Conservation (phyloP, 75 land plant species). For the Picea glauca region DNA sequence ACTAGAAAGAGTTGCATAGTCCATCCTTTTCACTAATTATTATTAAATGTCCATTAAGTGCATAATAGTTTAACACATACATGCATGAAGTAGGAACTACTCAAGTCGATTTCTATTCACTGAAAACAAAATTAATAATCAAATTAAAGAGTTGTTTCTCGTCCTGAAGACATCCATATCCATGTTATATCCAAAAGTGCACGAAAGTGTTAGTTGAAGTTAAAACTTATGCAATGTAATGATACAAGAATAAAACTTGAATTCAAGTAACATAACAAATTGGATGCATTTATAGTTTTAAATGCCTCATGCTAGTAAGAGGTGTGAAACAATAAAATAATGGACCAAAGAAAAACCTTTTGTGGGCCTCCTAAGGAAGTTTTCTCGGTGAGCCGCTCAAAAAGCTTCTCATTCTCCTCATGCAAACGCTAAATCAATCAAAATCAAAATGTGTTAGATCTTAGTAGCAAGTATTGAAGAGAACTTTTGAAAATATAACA, state of each 20-base stretch:
- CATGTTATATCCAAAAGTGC: not conserved
- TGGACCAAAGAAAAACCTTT: slow-evolving; percentile 35
- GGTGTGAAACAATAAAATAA: not conserved
- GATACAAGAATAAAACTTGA: not conserved
- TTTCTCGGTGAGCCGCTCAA: slow-evolving; percentile 85
- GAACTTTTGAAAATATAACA: too few species aligned
- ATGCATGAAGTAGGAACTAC: too few species aligned
- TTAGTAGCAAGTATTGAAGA: too few species aligned
- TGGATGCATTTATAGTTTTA: not conserved
- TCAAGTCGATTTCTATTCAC: too few species aligned
- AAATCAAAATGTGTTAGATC: slow-evolving; percentile 1
- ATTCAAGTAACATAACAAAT: not conserved
- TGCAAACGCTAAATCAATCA: slow-evolving; percentile 71
- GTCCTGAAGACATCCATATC: too few species aligned
- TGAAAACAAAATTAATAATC: too few species aligned
- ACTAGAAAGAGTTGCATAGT: too few species aligned
- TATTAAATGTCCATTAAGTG: too few species aligned
- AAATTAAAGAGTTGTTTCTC: too few species aligned
- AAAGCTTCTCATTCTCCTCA: slow-evolving; percentile 96
- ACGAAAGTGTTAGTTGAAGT: not conserved
- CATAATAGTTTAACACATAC: too few species aligned
- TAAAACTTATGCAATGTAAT: slow-evolving; percentile 7
- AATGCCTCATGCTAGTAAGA: not conserved
- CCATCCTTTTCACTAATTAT: too few species aligned
- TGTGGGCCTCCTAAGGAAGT: slow-evolving; percentile 38